A percentile compares a stretch with the other conserved stretches of the same genome.
Evolutionary conservation across 441 rosid species (phyloP).

Genomic region (Mallotus japonicus): DNA sequence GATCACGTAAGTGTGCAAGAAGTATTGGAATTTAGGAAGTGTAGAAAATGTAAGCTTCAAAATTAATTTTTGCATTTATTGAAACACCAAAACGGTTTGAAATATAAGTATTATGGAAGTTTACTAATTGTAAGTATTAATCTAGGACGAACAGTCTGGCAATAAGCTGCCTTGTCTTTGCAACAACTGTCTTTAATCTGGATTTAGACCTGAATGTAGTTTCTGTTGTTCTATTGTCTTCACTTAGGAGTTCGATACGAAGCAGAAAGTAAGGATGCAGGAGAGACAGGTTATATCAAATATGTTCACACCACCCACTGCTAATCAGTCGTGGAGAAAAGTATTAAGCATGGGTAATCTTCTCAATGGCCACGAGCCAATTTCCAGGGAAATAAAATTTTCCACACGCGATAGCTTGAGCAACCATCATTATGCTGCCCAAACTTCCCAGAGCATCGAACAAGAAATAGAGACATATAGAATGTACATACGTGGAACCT

Average conservation of each 20-base stretch:
- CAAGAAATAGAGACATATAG: conserved; percentile 81
- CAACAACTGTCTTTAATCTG: not conserved
- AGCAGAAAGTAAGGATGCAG: conserved; percentile 46
- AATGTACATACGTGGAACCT: conserved; percentile 88
- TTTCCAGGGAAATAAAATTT: conserved; percentile 75
- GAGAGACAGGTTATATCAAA: conserved; percentile 68
- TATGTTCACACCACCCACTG: conserved; percentile 68
- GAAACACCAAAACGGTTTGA: not conserved
- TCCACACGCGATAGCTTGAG: conserved; percentile 50
- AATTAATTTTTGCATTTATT: no score
- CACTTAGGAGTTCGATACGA: conserved; percentile 59
- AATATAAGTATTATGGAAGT: not conserved
- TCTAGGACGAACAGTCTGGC: not conserved
- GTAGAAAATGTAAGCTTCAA: not conserved
- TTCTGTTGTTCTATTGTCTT: conserved; percentile 12
- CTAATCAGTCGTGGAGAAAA: conserved; percentile 94
- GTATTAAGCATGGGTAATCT: conserved; percentile 98
- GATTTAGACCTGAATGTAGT: not conserved
- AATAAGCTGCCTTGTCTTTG: not conserved
- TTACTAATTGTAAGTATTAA: not conserved
- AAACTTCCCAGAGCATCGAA: conserved; percentile 30
- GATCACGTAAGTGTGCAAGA: not conserved
- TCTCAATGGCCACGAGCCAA: conserved; percentile 96
- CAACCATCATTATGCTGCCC: conserved; percentile 55
- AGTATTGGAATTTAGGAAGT: not conserved